A percentile compares a stretch with the other conserved stretches of the same genome.
Conservation (phyloP, 805 yeast genomes). For the Kazachstania martiniae region DNA sequence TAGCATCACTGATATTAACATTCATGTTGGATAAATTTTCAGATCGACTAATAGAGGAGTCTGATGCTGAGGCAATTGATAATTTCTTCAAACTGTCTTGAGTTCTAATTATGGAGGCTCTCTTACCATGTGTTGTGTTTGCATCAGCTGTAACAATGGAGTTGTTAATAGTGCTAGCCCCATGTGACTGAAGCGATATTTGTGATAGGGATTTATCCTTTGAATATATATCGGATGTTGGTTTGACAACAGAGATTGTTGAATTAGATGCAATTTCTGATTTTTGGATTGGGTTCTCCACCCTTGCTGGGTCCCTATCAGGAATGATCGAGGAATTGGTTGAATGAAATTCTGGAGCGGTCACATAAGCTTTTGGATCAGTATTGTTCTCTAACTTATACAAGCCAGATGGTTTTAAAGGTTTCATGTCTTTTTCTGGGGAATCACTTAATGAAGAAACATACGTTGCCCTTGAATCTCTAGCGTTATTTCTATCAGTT, state of each 20-base stretch:
- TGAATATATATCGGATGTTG: not conserved
- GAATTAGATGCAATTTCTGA: not conserved
- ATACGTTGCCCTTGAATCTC: slow-evolving; percentile 15
- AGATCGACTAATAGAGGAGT: not conserved
- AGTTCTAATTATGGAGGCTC: too few species aligned
- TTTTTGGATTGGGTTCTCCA: not conserved
- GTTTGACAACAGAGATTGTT: not conserved
- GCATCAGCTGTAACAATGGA: not conserved
- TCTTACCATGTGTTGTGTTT: not conserved
- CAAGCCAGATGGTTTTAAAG: slow-evolving; percentile 16
- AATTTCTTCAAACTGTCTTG: not conserved
- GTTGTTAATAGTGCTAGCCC: too few species aligned
- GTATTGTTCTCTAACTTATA: slow-evolving; percentile 21
- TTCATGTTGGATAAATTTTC: not conserved
- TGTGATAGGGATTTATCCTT: not conserved
- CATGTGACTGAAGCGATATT: too few species aligned
- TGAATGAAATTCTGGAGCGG: slow-evolving; percentile 21
- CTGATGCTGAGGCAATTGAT: not conserved
- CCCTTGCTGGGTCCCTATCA: not conserved
- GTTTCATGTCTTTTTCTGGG: slow-evolving; percentile 11
- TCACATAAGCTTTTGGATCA: slow-evolving; percentile 18
- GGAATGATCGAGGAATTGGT: too few species aligned
- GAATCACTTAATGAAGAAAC: slow-evolving; percentile 21
- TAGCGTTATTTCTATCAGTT: slow-evolving; percentile 5
- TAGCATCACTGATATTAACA: slow-evolving; percentile 3